Conservation (phyloP, 139 green algal genomes). For the Choricystis sp. region DNA sequence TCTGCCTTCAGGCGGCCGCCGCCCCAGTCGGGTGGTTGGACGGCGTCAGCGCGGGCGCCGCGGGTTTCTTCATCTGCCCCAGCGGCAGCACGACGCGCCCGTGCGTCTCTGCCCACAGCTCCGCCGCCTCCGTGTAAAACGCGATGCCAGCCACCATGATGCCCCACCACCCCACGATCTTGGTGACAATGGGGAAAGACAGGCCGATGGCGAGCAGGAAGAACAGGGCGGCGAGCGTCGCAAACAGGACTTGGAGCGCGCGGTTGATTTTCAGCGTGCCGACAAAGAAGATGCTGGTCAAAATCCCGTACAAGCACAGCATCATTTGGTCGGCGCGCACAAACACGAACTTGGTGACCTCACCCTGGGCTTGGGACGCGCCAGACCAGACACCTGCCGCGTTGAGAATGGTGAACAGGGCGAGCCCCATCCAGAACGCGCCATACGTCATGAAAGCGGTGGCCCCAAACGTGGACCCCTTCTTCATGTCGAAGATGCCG, state of each 20-base stretch:
- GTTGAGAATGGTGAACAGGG: slow-evolving; percentile 8
- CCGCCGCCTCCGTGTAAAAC: too few relatives aligned
- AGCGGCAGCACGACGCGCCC: too few relatives aligned
- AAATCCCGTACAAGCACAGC: slow-evolving; percentile 32
- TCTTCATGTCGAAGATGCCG: slow-evolving; percentile 42
- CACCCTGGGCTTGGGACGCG: neutral
- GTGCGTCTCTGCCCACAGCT: too few relatives aligned
- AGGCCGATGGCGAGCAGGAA: slow-evolving; percentile 7
- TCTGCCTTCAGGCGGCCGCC: too few relatives aligned
- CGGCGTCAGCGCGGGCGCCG: too few relatives aligned
- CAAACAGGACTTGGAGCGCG: slow-evolving; percentile 7
- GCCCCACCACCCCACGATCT: slow-evolving; percentile 10
- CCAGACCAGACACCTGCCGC: neutral
- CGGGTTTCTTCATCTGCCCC: too few relatives aligned
- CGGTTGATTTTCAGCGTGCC: slow-evolving; percentile 13
- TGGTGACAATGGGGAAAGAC: slow-evolving; percentile 8
- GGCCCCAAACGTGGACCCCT: slow-evolving; percentile 49
- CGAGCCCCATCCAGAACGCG: slow-evolving; percentile 17
- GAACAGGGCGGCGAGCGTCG: slow-evolving; percentile 11
- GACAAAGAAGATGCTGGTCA: slow-evolving; percentile 27
- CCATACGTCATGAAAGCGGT: slow-evolving; percentile 46
- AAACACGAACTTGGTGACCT: slow-evolving; percentile 2
- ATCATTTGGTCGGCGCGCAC: slow-evolving; percentile 17
- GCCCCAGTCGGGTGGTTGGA: too few relatives aligned
- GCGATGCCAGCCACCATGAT: slow-evolving; percentile 12